Base-by-base conservation (phyloP, 164 flowering plant genomes). In the Platanus orientalis region DNA sequence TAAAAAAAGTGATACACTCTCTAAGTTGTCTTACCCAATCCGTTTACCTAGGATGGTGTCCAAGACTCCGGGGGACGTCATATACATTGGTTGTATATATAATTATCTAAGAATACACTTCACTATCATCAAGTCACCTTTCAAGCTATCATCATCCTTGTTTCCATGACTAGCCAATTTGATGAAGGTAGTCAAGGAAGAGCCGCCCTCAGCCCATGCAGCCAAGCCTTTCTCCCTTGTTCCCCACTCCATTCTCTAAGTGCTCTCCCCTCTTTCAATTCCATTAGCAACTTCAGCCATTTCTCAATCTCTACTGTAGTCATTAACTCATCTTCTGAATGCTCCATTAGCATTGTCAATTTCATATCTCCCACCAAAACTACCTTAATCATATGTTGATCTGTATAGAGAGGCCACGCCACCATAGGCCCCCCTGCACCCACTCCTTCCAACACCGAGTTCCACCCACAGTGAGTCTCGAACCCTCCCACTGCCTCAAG, bases 401-500 rank as follows among this genome's bases (percentile, higher is more conserved):
- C 78, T n/a, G 75, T 75, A 10, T 68, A 60, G 34, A 68, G 61
- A 14, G 76, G 76, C 72, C 76, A 72, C 3, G 76, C 71, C 32
- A 71, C 51, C 71, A 74, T 61, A 1, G 77, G 74, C 28, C 70
- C 71, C 2, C 77, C 77, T 0, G 64, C 68, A 20, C 36, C 19
- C 19, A 74, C 64, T 3, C 59, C 64, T 36, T 73, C 76, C 20
- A 65, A 17, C 21, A 49, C 44, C 54, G 77, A 74, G 53, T 70
- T 70, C 77, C 77, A 70, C 58, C 77, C 77, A 21, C 77, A 68
- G 40, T 73, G 76, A 27, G 63, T 73, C 56, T 69, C 59, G 32
- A 74, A 66, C 52, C 66, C 77, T 10, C 74, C 71, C 19, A 63
- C 67, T 2, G 74, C 52, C 2, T 42, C 39, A 13, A 62, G 71